Evolutionary conservation across 371 early-diverging fungal species (phyloP).

Genomic region (Mucor ambiguus): DNA sequence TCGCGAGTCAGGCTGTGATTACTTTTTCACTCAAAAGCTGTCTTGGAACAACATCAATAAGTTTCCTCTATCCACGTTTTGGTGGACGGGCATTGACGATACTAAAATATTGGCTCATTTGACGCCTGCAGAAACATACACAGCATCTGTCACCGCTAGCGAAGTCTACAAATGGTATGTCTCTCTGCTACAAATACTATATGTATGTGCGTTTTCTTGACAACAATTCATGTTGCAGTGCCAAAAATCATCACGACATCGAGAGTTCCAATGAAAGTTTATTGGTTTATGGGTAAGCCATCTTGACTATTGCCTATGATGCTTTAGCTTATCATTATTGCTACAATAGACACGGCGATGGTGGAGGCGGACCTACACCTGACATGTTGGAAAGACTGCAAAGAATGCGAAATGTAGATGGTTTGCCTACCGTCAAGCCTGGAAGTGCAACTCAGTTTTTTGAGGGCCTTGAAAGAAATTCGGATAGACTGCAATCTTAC

Average conservation of each 20-base stretch:
- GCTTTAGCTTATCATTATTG: background rate
- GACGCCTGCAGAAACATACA: slow-evolving; percentile 81
- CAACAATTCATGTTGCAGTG: slow-evolving; percentile 15
- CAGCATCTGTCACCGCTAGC: slow-evolving; percentile 36
- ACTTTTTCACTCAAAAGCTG: slow-evolving; percentile 97
- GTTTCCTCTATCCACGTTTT: slow-evolving; percentile 95
- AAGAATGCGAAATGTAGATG: slow-evolving; percentile 77
- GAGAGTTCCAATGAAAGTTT: slow-evolving; percentile 47
- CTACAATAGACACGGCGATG: slow-evolving; percentile 82
- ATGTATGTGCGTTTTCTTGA: background rate
- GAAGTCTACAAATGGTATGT: slow-evolving; percentile 47
- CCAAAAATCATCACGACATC: slow-evolving; percentile 46
- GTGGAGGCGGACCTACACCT: slow-evolving; percentile 92
- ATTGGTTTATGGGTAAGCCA: slow-evolving; percentile 42
- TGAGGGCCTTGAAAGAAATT: slow-evolving; percentile 66
- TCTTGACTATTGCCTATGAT: background rate
- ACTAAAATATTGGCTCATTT: slow-evolving; percentile 80
- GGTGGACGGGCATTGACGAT: slow-evolving; percentile 80
- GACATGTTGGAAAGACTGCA: slow-evolving; percentile 86
- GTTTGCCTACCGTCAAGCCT: slow-evolving; percentile 70
- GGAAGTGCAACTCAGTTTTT: slow-evolving; percentile 85
- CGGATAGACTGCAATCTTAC: slow-evolving; percentile 78
- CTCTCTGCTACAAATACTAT: background rate
- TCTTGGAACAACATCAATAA: slow-evolving; percentile 99
- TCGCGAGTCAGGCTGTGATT: slow-evolving; percentile 77